Conservation (phyloP, 176 grass and related monocot genomes). For the Avena atlantica region DNA sequence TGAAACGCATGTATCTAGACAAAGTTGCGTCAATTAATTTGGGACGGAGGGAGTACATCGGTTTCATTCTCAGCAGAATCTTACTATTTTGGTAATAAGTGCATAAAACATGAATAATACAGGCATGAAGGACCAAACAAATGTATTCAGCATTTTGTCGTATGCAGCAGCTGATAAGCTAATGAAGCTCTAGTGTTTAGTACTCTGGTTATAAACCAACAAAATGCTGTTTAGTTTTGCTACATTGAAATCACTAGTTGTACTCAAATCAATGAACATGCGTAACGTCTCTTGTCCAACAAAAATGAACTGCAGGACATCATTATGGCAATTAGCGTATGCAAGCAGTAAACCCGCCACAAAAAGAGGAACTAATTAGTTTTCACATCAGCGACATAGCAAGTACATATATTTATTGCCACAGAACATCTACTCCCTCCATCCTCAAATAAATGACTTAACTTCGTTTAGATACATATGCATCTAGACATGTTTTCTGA, state of each 20-base stretch:
- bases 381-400: background rate
- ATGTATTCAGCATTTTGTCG: background rate
- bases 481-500: no score
- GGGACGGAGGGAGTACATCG: background rate
- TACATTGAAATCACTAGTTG: background rate
- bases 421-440: background rate
- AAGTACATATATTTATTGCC: background rate
- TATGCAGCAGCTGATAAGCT: background rate
- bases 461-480: no score
- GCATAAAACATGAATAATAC: background rate
- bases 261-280: background rate
- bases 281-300: background rate
- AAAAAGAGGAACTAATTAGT: background rate
- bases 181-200: background rate
- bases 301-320: slow-evolving; percentile 1
- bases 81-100: background rate
- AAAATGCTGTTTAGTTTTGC: background rate
- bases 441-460: no score
- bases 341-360: background rate
- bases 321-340: background rate
- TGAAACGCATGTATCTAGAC: no score
- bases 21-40: no score
- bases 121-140: background rate
- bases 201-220: background rate
- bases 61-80: slow-evolving; percentile 11